Base-by-base conservation (phyloP, 2,329 filamentous ascomycete genomes). In the Pezicula carpinea region DNA sequence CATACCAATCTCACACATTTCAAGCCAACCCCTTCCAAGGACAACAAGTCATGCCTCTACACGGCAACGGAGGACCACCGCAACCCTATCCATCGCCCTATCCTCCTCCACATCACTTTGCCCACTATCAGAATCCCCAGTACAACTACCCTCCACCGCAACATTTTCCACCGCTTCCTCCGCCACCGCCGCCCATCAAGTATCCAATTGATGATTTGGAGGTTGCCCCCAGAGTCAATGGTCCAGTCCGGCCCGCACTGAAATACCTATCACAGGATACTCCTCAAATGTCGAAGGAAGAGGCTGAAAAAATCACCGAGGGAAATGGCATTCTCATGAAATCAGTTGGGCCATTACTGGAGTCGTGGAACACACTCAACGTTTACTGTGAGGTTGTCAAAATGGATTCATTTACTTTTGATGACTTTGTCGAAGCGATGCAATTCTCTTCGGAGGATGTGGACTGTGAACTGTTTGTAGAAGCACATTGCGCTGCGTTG, bases 351-450 rank as follows among this genome's bases (percentile, higher is more conserved):
- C 77, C 82, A 2, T 71, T 97, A 14, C 70, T 99, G 19, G 92
- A 96, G 67, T 89, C 88, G 0, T 99, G 93, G 93, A 90, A 96
- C 59, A 96, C 91, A 0, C 75, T 99, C 29, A 99, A 96, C 60
- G 92, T 99, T n/a, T 96, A 96, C 63, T 95, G 90, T 62, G 89
- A 96, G 60, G 85, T 96, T 15, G 95, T 95, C 62, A 82, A 89
- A 60, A 76, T 99, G 21, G 93, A 99, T 66, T 97, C 92, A 0
- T 99, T 99, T 63, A 97, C 92, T 0, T 95, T 97, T 60, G 93
- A 99, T 64, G 93, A 99, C 65, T 97, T 91, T 59, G 76, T 96
- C 4, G 87, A 97, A 63, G 86, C 91, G 0, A 83, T 99, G 75
- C 78, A 83, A 41, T 85, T 91, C 48, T 79, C 86, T 0, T 89